A percentile compares a stretch with the other conserved stretches of the same genome.
Conservation (phyloP, 139 green algal genomes). For the Mychonastes homosphaera region DNA sequence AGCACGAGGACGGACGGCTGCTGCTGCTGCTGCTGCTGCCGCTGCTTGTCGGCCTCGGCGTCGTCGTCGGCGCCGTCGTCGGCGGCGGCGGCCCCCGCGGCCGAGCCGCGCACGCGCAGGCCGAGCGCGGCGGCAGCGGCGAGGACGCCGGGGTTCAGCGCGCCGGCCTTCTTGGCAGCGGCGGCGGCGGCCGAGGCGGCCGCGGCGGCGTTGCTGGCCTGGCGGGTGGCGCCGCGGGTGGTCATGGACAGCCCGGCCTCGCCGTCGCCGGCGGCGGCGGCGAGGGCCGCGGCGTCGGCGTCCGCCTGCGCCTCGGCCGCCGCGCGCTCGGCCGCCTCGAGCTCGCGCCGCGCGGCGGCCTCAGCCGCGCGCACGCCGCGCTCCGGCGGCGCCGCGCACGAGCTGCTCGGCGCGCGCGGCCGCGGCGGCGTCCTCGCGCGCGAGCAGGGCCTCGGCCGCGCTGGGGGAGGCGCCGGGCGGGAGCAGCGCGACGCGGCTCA, state of each 20-base stretch:
- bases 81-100: background rate
- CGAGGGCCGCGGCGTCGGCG: background rate
- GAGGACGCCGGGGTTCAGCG: background rate
- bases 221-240: background rate
- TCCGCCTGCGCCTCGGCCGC: slow-evolving; percentile 15
- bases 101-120: background rate
- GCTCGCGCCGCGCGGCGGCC: background rate
- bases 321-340: background rate
- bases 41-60: background rate
- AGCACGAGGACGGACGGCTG: slow-evolving; percentile 23
- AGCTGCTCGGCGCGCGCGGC: background rate
- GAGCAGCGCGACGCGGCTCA: slow-evolving; percentile 31
- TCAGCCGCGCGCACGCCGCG: background rate
- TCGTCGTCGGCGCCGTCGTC: background rate
- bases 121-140: background rate
- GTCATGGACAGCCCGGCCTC: too few relatives aligned
- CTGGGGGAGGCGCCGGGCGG: slow-evolving; percentile 11
- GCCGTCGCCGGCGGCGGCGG: background rate
- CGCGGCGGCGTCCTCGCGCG: background rate
- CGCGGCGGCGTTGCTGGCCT: slow-evolving; percentile 4
- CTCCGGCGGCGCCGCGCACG: background rate
- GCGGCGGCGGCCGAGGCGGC: background rate
- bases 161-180: background rate
- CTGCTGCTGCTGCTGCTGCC: slow-evolving; percentile 10
- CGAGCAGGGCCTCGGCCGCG: background rate